Conservation (phyloP, 176 grass and related monocot species). For the Saccharum spontaneum region DNA sequence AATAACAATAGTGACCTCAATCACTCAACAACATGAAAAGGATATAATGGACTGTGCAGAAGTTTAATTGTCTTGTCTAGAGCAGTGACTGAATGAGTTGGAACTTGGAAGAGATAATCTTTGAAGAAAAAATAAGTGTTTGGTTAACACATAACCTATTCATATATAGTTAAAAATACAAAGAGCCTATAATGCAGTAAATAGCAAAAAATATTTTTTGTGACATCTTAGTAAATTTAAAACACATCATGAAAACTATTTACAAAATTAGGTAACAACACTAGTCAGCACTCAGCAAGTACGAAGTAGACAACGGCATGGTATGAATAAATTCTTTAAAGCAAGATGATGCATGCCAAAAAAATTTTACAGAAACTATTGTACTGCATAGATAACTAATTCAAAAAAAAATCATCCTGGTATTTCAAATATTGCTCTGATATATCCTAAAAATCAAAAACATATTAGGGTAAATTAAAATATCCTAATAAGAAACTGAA, state of each 20-base stretch:
- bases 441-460: slow-evolving; percentile 17
- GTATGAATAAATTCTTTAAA: background rate
- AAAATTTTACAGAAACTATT: background rate
- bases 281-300: background rate
- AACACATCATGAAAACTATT: background rate
- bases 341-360: background rate
- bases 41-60: background rate
- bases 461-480: background rate
- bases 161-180: background rate
- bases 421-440: slow-evolving; percentile 19
- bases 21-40: background rate
- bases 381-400: background rate
- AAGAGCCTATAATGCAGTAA: background rate
- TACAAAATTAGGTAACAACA: background rate
- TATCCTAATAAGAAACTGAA: background rate
- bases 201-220: background rate
- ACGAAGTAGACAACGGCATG: background rate
- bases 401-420: background rate
- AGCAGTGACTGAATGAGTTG: background rate
- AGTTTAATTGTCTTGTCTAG: background rate
- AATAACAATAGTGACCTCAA: slow-evolving; percentile 10
- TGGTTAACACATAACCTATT: background rate
- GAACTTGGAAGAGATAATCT: background rate
- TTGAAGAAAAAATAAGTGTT: background rate
- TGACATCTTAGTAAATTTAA: slow-evolving; percentile 3